Base-by-base conservation (phyloP, 805 yeast species). In the Jamesozyma jinghongensis region DNA sequence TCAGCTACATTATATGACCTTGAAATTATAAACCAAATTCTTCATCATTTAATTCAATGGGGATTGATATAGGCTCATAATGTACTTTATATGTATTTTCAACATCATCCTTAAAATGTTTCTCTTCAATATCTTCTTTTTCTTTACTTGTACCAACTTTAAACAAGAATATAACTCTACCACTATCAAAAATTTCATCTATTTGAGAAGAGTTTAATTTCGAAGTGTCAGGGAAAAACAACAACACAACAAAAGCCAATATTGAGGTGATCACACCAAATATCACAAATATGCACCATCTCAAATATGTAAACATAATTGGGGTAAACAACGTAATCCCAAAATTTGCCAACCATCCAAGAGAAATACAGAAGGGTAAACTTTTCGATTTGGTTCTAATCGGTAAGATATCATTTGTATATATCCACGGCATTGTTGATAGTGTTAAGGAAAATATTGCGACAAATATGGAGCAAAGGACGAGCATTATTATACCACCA, bases 401-500 rank as follows among this genome's bases (percentile, higher is more conserved):
- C 0, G 75, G 74, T 33, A 75, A 66, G 4, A 73, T 54, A 47
- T 75, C 81, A 37, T 69, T 66, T 4, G 73, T 65, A 49, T 72
- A 74, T 17, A 75, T 52, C 73, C 73, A 68, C 27, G 75, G 66
- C 3, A 67, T 67, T 33, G 76, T 65, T 1, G 70, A 58, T 12
- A 75, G 55, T 1, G 75, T 63, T 1, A 74, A 53, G 1, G 77
- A 63, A 50, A 68, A 70, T 0, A 74, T 59, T 3, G 75, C 69
- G 19, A 70, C 69, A 36, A 70, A 58, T 36, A 71, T 54, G 31
- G 68, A 65, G 32, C 71, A 66, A 3, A 74, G 50, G 0, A 74
- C 73, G 32, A 76, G 48, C 1, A 69, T 56, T 2, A 62, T 43
- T 0, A 74, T 63, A 0, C 76, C 77, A 3, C 70, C 63, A 4